Conservation (phyloP, 345 rosid genomes). For the Limnanthes douglasii region DNA sequence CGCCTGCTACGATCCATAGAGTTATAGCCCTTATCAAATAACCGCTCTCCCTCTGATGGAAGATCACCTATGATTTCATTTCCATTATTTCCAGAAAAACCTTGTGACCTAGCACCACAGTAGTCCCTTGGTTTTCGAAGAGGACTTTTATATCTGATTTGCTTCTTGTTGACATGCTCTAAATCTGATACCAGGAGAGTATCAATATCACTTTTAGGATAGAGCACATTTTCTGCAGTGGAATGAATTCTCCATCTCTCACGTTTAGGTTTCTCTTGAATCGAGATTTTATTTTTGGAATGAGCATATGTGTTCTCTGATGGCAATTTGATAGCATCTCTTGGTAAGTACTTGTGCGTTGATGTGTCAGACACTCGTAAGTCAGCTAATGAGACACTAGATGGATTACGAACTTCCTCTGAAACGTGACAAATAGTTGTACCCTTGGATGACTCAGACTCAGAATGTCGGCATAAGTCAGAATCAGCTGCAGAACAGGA, state of each 20-base stretch:
- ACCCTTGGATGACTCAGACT: slow-evolving; percentile 22
- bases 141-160: slow-evolving; percentile 7
- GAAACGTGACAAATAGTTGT: slow-evolving; percentile 14
- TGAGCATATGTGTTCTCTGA: slow-evolving; percentile 8
- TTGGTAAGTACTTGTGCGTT: slow-evolving; percentile 13
- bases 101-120: slow-evolving; percentile 2
- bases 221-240: slow-evolving; percentile 8
- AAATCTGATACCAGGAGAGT: slow-evolving; percentile 10
- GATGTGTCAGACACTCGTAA: slow-evolving; percentile 13
- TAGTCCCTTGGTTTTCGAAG: slow-evolving; percentile 9
- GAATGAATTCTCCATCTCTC: slow-evolving; percentile 11
- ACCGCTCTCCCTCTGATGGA: slow-evolving; percentile 10
- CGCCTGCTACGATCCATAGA: slow-evolving; percentile 14
- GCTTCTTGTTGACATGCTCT: slow-evolving; percentile 6
- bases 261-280: slow-evolving; percentile 7
- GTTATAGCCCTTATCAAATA: slow-evolving; percentile 11
- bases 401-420: slow-evolving; percentile 11
- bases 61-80: slow-evolving; percentile 8
- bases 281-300: slow-evolving; percentile 11
- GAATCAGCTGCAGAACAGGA: slow-evolving; percentile 29
- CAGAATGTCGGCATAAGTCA: slow-evolving; percentile 14
- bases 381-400: slow-evolving; percentile 8
- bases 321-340: slow-evolving; percentile 5
- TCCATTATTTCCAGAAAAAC: slow-evolving; percentile 6
- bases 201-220: slow-evolving; percentile 11